Evolutionary conservation across 345 rosid species (phyloP).

Genomic region (Populus alba): DNA sequence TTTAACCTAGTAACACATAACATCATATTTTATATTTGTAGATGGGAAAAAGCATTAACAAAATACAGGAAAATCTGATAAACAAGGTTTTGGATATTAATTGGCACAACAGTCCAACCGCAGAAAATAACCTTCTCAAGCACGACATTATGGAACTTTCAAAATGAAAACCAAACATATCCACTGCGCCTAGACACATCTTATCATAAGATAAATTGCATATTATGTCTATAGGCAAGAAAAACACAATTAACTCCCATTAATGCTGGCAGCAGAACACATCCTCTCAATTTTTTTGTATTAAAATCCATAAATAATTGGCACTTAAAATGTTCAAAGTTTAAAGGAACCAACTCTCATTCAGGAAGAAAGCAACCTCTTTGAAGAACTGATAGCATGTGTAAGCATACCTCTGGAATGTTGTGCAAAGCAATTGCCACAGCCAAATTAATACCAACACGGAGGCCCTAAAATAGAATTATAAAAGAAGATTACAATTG

Average conservation of each 20-base stretch:
- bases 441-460: conserved; percentile 92
- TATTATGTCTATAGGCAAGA: too few relatives aligned
- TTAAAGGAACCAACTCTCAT: neutral
- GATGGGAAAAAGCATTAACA: neutral
- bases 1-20: too few relatives aligned
- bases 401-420: conserved; percentile 83
- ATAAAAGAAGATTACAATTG: conserved; percentile 12
- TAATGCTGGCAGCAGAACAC: neutral
- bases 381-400: neutral
- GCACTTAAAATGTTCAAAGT: too few relatives aligned
- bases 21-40: neutral
- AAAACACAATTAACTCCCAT: too few relatives aligned
- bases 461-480: conserved; percentile 63
- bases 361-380: neutral
- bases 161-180: too few relatives aligned
- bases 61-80: neutral
- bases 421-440: conserved; percentile 96
- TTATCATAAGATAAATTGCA: too few relatives aligned
- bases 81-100: neutral
- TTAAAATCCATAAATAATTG: neutral
- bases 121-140: neutral
- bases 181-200: too few relatives aligned
- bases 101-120: neutral
- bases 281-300: neutral
- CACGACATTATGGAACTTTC: too few relatives aligned